Base-by-base conservation (phyloP, 2,329 filamentous ascomycete genomes). In the Pestalotiopsis sp. region DNA sequence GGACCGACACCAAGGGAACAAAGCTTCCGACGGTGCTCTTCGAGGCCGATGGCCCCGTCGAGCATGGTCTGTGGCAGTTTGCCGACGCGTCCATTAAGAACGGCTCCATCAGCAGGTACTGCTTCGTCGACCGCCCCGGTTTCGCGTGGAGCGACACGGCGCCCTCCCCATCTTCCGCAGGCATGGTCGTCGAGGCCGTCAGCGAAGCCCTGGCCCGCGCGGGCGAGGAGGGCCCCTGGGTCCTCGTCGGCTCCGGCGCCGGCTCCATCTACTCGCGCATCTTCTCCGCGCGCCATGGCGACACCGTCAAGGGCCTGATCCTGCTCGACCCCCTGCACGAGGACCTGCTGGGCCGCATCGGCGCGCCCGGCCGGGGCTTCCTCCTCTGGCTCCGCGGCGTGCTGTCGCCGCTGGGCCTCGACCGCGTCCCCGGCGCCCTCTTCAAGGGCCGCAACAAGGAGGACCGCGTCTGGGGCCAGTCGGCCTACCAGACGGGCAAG, bases 81-180 rank as follows among this genome's bases (percentile, higher is more conserved):
- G 93, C 94, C 12, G 89, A 94, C 69, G 86, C 90, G 67, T 90
- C 92, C 1, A 84, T 94, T 72, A 85, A 89, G 71, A 96, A 96
- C 74, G 93, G 93, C 52, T 93, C 92, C 60, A 96, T 99, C 74
- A 84, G 86, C 67, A 90, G 95, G 69, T 98, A 97, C 82, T 99
- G 96, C 85, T 98, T 97, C 80, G 95, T 93, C 78, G 96, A 99
- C 78, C 92, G 96, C 25, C 96, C 96, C 0, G 96, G 96, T 1
- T 88, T 95, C 67, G 95, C 88, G 6, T 97, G 94, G 85, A 90
- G 88, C 61, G 96, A 99, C 80, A 95, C 96, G 67, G 94, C 95
- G 0, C 96, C 96, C 2, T 98, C 95, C 5, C 96, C 96, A 0
- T 91, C 97, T 74, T 97, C 93, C 4, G 95, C 94, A 4, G 94